Evolutionary conservation across 1,284 basidiomycete genomes (phyloP), one percentile per base, ranked within the genome.

Genomic region (Gymnopus androsaceus): DNA sequence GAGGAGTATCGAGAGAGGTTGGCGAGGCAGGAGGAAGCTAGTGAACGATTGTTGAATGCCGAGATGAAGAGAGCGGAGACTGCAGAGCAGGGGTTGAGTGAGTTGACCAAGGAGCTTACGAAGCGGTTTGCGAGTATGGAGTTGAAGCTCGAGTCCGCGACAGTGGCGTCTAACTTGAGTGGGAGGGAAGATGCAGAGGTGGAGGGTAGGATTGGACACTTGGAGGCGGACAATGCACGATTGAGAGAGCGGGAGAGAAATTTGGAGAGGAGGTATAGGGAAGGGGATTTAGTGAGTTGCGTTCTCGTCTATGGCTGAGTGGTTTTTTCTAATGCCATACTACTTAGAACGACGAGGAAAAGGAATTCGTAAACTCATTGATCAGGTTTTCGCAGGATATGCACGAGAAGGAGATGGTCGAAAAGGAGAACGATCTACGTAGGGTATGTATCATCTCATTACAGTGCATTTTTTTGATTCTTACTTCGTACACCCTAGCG

Each of bases 391-490:
- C 76, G 7, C 70, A 75, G 51, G 69, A 72, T 12, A 66, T 76
- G 30, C 74, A 82, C 59, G 81, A 82, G 61, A 73, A 79, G 48
- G 75, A 77, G 21, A 69, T 76, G 27, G 72, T 82, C 19, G 73
- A 69, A 36, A 84, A 82, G 63, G 72, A 72, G 46, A 80, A 83
- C 59, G 80, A 83, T 52, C 72, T 84, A 28, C 76, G 77, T 58
- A 67, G 75, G 59, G 82, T 82, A 59, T 31, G 71, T 70, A n/a
- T 37, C 23, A 21, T 36, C 14, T 48, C 19, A 34, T 40, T 36
- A 49, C 51, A 36, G 33, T 47, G 46, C 17, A 38, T 53, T 41
- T 21, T 40, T 55, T 40, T 15, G 55, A 58, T 38, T 38, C 49
- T 30, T 38, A 51, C 19, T 33, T 53, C 4, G 34, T 25, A 46